These are phyloP conservation scores for Colletotrichum phormii DNA, from an alignment of 2,329 filamentous ascomycete genomes.

Conservation along the genomic window DNA sequence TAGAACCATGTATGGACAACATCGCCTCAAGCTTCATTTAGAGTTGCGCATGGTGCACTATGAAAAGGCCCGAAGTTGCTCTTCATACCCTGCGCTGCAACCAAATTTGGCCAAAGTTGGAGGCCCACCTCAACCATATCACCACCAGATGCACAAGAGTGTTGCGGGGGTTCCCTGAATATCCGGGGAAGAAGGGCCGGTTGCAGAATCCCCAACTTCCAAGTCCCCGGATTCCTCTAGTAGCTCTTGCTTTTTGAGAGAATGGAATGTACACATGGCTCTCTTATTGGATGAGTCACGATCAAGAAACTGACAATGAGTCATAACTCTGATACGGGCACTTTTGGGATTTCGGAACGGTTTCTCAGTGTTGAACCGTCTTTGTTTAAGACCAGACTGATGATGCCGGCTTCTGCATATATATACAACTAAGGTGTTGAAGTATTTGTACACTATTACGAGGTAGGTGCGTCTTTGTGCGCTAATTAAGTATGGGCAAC, in stretches of 20 bases:
- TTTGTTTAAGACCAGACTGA: not conserved
- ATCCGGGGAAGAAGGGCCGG: not conserved
- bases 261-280: too few relatives aligned
- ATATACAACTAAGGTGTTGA: slow-evolving; percentile 4
- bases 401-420: not conserved
- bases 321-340: not conserved
- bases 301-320: not conserved
- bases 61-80: not conserved
- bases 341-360: not conserved
- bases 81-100: too few relatives aligned
- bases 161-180: not conserved
- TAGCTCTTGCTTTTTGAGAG: too few relatives aligned
- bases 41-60: not conserved
- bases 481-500: not conserved
- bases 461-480: not conserved
- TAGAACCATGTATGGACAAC: not conserved
- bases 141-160: too few relatives aligned
- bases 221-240: not conserved
- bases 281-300: too few relatives aligned
- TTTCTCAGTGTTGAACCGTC: not conserved
- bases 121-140: not conserved
- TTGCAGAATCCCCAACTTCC: not conserved
- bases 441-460: slow-evolving; percentile 19
- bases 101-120: not conserved
- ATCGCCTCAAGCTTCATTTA: not conserved